Evolutionary conservation across 2,329 filamentous ascomycete species (phyloP).

Genomic region (Parafenestella ontariensis): DNA sequence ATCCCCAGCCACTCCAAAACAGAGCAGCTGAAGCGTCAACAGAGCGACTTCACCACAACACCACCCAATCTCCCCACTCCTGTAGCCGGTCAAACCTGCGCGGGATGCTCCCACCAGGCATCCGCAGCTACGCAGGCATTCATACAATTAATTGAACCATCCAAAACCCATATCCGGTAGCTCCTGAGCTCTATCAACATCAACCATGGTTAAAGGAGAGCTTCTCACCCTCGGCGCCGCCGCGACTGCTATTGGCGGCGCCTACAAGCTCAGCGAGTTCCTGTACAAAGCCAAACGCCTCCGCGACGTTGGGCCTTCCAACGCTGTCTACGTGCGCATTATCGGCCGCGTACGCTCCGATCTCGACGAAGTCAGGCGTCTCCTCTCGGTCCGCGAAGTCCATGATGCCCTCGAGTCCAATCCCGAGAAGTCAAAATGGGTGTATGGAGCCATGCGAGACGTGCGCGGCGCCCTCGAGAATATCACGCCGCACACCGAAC

Average conservation of each 20-base stretch:
- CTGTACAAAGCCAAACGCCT: slow-evolving; percentile 45
- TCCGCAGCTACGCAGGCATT: slow-evolving; percentile 36
- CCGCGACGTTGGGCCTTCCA: slow-evolving; percentile 46
- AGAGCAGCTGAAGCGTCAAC: slow-evolving; percentile 33
- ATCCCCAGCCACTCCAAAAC: slow-evolving; percentile 24
- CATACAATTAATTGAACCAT: slow-evolving; percentile 27
- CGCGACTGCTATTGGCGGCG: slow-evolving; percentile 43
- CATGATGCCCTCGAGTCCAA: slow-evolving; percentile 48
- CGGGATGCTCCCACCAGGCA: slow-evolving; percentile 44
- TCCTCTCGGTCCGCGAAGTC: slow-evolving; percentile 47
- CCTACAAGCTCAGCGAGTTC: slow-evolving; percentile 50
- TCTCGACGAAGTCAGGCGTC: slow-evolving; percentile 48
- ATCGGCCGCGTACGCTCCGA: slow-evolving; percentile 47
- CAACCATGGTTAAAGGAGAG: slow-evolving; percentile 43
- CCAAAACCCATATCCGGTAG: slow-evolving; percentile 11
- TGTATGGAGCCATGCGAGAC: slow-evolving; percentile 46
- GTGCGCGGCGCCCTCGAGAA: slow-evolving; percentile 47
- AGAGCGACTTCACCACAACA: slow-evolving; percentile 26
- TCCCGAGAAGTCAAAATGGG: slow-evolving; percentile 48
- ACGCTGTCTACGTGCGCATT: slow-evolving; percentile 49
- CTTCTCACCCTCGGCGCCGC: slow-evolving; percentile 43
- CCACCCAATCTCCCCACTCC: slow-evolving; percentile 21
- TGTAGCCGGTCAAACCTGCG: slow-evolving; percentile 30
- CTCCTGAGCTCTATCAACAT: slow-evolving; percentile 14
- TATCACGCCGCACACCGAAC: slow-evolving; percentile 47